These are phyloP conservation scores for Xerocomus nothofagi DNA, from an alignment of 1,284 basidiomycete genomes.

Conservation along the genomic window DNA sequence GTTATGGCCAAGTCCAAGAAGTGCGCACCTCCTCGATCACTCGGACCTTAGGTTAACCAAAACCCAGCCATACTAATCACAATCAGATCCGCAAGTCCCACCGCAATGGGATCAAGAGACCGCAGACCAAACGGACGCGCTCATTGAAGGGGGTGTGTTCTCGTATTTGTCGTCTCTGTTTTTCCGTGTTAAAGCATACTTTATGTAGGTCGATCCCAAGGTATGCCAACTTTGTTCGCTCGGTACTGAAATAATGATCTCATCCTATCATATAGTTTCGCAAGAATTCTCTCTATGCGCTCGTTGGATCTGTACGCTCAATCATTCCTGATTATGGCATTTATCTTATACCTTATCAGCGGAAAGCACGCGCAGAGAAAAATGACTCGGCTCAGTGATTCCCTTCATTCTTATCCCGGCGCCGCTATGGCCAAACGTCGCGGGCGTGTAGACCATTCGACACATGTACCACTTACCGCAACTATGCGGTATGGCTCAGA, in stretches of 20 bases:
- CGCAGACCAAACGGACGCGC: conserved; percentile 73
- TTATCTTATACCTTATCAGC: conserved; percentile 40
- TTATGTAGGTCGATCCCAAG: conserved; percentile 78
- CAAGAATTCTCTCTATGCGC: conserved; percentile 79
- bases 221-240: conserved; percentile 40
- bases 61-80: conserved; percentile 79
- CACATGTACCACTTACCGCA: conserved; percentile 28
- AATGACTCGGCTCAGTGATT: conserved; percentile 37
- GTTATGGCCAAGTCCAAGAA: conserved; percentile 84
- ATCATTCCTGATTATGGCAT: not conserved
- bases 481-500: conserved; percentile 23
- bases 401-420: conserved; percentile 6
- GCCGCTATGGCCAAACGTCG: conserved; percentile 14
- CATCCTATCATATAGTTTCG: conserved; percentile 62
- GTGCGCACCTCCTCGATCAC: conserved; percentile 40
- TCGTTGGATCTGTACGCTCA: conserved; percentile 72
- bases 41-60: conserved; percentile 10
- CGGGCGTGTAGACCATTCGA: conserved; percentile 12
- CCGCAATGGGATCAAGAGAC: conserved; percentile 93
- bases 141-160: conserved; percentile 88
- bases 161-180: conserved; percentile 3
- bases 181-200: conserved; percentile 6
- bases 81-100: conserved; percentile 96
- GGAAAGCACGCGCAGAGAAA: conserved; percentile 61
- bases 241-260: conserved; percentile 7